These are phyloP conservation scores for Pseudocercospora macadamiae DNA, from an alignment of 2,329 filamentous ascomycete genomes.

Conservation along the genomic window DNA sequence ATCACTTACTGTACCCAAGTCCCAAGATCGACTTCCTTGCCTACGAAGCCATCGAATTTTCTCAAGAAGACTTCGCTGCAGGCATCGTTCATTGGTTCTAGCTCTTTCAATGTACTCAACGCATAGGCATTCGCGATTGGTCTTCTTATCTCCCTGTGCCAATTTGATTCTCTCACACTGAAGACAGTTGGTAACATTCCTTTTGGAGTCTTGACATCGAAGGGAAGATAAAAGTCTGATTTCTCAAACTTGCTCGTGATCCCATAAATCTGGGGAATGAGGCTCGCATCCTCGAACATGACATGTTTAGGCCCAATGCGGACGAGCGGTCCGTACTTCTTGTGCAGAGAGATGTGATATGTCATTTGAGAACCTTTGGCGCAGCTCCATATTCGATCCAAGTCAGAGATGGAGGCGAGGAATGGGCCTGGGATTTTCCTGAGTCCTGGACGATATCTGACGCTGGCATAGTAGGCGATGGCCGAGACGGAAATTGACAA, in stretches of 20 bases:
- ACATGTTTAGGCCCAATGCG: constrained; percentile 76
- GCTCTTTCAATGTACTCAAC: constrained; percentile 28
- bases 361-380: constrained; percentile 71
- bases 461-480: constrained; percentile 9
- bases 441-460: constrained; percentile 27
- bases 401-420: constrained; percentile 57
- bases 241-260: constrained; percentile 46
- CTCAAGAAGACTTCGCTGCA: constrained; percentile 26
- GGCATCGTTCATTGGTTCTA: constrained; percentile 32
- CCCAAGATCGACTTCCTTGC: constrained; percentile 27
- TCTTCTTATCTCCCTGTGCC: constrained; percentile 44
- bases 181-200: constrained; percentile 37
- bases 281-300: constrained; percentile 69
- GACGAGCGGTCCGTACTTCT: constrained; percentile 69
- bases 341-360: constrained; percentile 60
- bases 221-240: constrained; percentile 23
- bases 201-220: constrained; percentile 29
- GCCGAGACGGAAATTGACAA: background rate
- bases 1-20: constrained; percentile 24
- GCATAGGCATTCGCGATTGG: constrained; percentile 29
- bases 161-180: constrained; percentile 44
- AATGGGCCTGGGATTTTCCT: constrained; percentile 54
- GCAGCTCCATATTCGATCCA: constrained; percentile 51
- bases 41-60: constrained; percentile 25
- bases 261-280: constrained; percentile 63